Percentiles rank a stretch among this genome's conserved stretches.
Conservation (phyloP, 495 filamentous ascomycete species). For the Neurospora tetrasperma region DNA sequence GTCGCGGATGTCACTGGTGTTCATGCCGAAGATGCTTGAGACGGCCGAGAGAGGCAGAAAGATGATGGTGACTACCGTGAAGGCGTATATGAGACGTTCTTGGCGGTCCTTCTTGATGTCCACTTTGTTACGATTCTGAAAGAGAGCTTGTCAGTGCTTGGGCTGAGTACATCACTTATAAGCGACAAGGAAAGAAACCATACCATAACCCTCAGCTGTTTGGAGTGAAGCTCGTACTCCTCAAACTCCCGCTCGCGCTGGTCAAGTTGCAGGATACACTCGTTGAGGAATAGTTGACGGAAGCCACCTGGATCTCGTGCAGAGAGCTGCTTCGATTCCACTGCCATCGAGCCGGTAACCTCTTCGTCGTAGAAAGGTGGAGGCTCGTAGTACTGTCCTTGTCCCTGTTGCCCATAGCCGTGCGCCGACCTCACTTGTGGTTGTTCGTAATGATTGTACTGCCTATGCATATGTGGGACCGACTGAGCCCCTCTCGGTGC, state of each 20-base stretch:
- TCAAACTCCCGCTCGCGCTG: constrained; percentile 12
- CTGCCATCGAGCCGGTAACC: not conserved
- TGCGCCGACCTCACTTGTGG: not conserved
- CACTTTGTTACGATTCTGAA: constrained; percentile 26
- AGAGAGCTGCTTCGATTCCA: constrained; percentile 13
- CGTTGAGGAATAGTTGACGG: constrained; percentile 20
- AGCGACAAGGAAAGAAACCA: not conserved
- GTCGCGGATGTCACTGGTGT: constrained; percentile 41
- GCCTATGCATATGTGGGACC: not conserved
- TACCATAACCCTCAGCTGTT: constrained; percentile 16
- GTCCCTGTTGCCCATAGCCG: not conserved
- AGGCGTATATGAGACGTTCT: constrained; percentile 42
- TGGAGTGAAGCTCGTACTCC: constrained; percentile 2
- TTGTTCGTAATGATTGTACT: not conserved
- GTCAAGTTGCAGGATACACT: constrained; percentile 11
- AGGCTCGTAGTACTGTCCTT: not conserved
- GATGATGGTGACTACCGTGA: constrained; percentile 54
- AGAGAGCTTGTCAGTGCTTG: not conserved
- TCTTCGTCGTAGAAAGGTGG: not conserved
- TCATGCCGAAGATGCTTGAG: constrained; percentile 53
- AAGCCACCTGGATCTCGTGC: constrained; percentile 19
- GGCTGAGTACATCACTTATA: not conserved
- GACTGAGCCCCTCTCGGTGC: not conserved
- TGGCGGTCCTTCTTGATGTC: constrained; percentile 32
- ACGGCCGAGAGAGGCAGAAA: constrained; percentile 54